A percentile compares a stretch with the other conserved stretches of the same genome.
phyloP scores from a whole-genome alignment of 176 grass and related monocot genomes.

The Paspalum notatum region DNA sequence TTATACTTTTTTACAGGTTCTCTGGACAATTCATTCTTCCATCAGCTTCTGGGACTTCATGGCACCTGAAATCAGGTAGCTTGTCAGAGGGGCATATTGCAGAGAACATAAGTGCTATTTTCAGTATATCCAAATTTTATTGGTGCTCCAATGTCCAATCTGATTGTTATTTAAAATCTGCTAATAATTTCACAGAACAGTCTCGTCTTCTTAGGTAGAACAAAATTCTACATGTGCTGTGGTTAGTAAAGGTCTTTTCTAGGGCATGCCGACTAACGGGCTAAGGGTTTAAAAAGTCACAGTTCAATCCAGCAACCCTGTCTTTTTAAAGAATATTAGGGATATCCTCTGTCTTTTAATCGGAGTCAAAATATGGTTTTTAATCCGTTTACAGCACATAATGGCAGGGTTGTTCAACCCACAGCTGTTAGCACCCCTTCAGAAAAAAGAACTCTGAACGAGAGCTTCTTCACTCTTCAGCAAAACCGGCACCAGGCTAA shows the following conservation, averaged over 20 bases:
- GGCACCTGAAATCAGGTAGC: background rate
- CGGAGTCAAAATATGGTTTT: no score
- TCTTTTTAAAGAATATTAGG: no score
- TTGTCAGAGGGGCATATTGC: background rate
- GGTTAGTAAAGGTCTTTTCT: background rate
- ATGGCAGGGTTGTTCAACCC: no score
- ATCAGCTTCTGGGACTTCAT: background rate
- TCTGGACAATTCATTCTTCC: background rate
- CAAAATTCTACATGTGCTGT: background rate
- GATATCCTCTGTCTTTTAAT: no score
- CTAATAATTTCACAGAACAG: background rate
- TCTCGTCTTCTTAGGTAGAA: background rate
- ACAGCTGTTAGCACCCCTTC: no score
- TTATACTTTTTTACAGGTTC: background rate
- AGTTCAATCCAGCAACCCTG: background rate
- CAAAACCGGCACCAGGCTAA: no score
- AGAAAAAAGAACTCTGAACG: no score
- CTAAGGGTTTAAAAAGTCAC: background rate
- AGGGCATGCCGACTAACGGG: background rate
- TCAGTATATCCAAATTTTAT: background rate
- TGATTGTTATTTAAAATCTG: background rate
- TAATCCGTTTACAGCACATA: no score
- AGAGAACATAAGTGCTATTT: background rate
- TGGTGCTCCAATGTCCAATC: background rate
- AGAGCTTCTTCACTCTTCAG: no score